These are phyloP conservation scores for Diplodia seriata DNA, from an alignment of 2,329 filamentous ascomycete species.

Conservation along the genomic window DNA sequence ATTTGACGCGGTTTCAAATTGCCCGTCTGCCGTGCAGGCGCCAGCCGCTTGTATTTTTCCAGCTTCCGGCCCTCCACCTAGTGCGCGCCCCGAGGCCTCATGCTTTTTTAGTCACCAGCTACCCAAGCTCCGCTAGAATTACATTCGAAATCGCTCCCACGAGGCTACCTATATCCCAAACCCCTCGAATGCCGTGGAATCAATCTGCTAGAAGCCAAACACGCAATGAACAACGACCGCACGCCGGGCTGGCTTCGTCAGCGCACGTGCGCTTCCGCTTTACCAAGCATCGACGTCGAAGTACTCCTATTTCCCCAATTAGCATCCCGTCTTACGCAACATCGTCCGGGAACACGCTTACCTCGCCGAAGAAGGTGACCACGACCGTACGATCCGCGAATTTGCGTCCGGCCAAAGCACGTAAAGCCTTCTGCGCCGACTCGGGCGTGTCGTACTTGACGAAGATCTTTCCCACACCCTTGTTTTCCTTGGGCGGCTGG, in stretches of 20 bases:
- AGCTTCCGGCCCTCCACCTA: slow-evolving; percentile 14
- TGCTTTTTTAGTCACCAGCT: slow-evolving; percentile 30
- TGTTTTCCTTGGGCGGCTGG: slow-evolving; percentile 78
- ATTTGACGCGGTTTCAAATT: slow-evolving; percentile 27
- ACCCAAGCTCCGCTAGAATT: slow-evolving; percentile 32
- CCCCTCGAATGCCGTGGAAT: slow-evolving; percentile 18
- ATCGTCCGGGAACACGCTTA: slow-evolving; percentile 48
- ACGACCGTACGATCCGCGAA: slow-evolving; percentile 97
- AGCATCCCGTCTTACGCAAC: background rate
- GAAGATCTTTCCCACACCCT: slow-evolving; percentile 96
- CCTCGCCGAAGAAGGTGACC: slow-evolving; percentile 94
- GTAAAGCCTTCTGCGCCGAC: slow-evolving; percentile 81
- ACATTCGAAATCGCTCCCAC: slow-evolving; percentile 27
- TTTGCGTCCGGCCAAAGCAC: slow-evolving; percentile 90
- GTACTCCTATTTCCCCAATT: slow-evolving; percentile 32
- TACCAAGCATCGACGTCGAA: slow-evolving; percentile 35
- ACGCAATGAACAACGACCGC: slow-evolving; percentile 17
- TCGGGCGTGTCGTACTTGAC: slow-evolving; percentile 87
- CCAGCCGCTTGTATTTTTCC: slow-evolving; percentile 19
- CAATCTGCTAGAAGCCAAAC: slow-evolving; percentile 27
- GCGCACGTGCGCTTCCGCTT: background rate
- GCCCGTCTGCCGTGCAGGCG: slow-evolving; percentile 8
- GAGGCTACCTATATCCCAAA: slow-evolving; percentile 10
- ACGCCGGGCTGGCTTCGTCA: background rate
- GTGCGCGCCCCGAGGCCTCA: slow-evolving; percentile 8